Evolutionary conservation across 352 stramenopile species (phyloP).

Genomic region (Lagenidium giganteum): DNA sequence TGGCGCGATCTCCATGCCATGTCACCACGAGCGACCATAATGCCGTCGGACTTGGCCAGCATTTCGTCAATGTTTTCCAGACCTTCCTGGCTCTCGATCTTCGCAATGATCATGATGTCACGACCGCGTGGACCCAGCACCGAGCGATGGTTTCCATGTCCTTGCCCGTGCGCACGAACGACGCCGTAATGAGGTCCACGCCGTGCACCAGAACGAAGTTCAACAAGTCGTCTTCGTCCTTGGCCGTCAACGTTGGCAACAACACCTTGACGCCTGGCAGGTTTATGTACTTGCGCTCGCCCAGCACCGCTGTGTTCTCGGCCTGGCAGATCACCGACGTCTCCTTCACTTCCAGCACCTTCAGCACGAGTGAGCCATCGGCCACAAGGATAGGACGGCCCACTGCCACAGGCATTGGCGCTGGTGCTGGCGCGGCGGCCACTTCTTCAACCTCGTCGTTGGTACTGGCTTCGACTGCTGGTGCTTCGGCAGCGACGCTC

Average conservation of each 20-base stretch:
- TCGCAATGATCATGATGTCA: conserved; percentile 94
- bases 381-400: conserved; percentile 89
- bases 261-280: conserved; percentile 88
- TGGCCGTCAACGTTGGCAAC: conserved; percentile 87
- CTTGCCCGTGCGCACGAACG: conserved; percentile 93
- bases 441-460: no score
- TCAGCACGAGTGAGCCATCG: conserved; percentile 91
- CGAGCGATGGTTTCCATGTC: conserved; percentile 94
- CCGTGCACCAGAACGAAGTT: conserved; percentile 93
- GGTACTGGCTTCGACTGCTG: no score
- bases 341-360: conserved; percentile 65
- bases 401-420: conserved; percentile 81
- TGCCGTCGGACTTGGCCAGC: conserved; percentile 92
- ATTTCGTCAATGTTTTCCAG: conserved; percentile 94
- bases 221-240: conserved; percentile 88
- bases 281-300: conserved; percentile 96
- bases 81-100: conserved; percentile 97
- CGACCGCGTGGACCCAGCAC: conserved; percentile 71
- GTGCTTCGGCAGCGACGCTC: no score
- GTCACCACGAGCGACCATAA: conserved; percentile 98
- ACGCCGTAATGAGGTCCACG: conserved; percentile 96
- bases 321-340: conserved; percentile 64
- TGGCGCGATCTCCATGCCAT: conserved; percentile 95
- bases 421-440: no score
- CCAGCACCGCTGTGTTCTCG: conserved; percentile 76